These are phyloP conservation scores for Ogataea paradorogensis DNA, from an alignment of 805 yeast species.

Conservation along the genomic window DNA sequence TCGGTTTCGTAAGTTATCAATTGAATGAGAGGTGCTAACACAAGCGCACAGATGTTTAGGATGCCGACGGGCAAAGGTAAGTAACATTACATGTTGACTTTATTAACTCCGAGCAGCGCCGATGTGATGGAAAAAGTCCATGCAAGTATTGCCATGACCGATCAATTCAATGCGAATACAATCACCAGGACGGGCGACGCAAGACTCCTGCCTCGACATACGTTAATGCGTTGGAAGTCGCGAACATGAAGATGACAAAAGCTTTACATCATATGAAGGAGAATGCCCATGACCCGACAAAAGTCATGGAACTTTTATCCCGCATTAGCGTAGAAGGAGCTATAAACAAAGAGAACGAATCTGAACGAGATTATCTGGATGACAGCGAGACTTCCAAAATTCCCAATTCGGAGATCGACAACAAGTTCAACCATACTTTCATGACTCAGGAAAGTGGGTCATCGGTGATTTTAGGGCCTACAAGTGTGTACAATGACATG, in stretches of 20 bases:
- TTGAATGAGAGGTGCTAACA: not conserved
- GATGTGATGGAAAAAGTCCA: conserved; percentile 10
- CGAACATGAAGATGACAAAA: conserved; percentile 6
- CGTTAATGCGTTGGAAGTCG: conserved; percentile 9
- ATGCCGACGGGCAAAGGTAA: conserved; percentile 10
- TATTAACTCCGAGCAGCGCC: conserved; percentile 1
- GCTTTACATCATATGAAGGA: conserved; percentile 5
- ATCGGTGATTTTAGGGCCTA: conserved; percentile 11
- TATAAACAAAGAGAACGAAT: too few species aligned
- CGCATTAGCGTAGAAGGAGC: not conserved
- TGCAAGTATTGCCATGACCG: conserved; percentile 7
- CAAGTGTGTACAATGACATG: conserved; percentile 14
- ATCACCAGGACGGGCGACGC: conserved; percentile 9
- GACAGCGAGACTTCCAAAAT: not conserved
- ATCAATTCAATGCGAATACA: conserved; percentile 2
- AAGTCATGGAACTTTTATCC: conserved; percentile 1
- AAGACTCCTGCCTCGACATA: conserved; percentile 10
- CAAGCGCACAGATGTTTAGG: conserved; percentile 3
- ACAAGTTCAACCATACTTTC: conserved; percentile 7
- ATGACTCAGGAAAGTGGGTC: conserved; percentile 12
- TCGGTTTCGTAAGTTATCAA: conserved; percentile 10
- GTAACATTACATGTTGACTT: not conserved
- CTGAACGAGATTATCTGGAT: not conserved
- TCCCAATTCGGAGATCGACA: not conserved
- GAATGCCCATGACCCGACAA: not conserved